phyloP scores from a whole-genome alignment of 306 rosid genomes.

The Cucurbita ficifolia region DNA sequence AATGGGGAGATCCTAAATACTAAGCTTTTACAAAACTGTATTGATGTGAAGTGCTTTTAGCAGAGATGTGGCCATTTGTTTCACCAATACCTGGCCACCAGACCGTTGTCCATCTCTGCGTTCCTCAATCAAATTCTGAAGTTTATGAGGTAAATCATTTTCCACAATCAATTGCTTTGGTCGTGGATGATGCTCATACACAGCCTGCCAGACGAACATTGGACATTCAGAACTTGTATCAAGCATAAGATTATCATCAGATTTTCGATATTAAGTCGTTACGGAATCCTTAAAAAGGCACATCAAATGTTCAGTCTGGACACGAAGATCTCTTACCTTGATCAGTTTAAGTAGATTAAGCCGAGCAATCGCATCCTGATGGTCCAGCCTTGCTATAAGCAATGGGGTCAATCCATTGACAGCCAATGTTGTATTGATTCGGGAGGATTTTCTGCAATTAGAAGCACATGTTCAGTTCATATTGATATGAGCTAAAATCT shows the following conservation, averaged over 20 bases:
- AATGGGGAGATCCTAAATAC: slow-evolving; percentile 8
- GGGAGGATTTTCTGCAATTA: slow-evolving; percentile 76
- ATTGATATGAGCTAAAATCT: not conserved
- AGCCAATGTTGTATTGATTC: slow-evolving; percentile 90
- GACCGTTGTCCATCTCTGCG: slow-evolving; percentile 85
- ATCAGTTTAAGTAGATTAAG: slow-evolving; percentile 93
- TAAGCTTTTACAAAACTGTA: slow-evolving; percentile 62
- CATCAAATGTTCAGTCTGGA: not conserved
- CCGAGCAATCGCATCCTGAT: slow-evolving; percentile 98
- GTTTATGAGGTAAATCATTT: slow-evolving; percentile 91
- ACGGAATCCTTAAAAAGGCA: not conserved
- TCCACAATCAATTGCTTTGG: slow-evolving; percentile 98
- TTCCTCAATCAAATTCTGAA: slow-evolving; percentile 84
- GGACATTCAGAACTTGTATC: not conserved
- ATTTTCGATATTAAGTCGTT: not conserved
- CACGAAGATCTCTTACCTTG: slow-evolving; percentile 33
- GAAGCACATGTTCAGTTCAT: not conserved
- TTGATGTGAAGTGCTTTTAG: slow-evolving; percentile 94
- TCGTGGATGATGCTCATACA: slow-evolving; percentile 94
- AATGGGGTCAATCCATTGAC: slow-evolving; percentile 92
- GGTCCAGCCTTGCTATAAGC: slow-evolving; percentile 88
- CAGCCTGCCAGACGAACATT: slow-evolving; percentile 45
- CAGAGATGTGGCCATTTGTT: slow-evolving; percentile 96
- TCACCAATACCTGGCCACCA: slow-evolving; percentile 85
- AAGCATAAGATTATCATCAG: not conserved